Evolutionary conservation across 2,329 filamentous ascomycete species (phyloP).

Genomic region (Penicillium aurantiogriseum): DNA sequence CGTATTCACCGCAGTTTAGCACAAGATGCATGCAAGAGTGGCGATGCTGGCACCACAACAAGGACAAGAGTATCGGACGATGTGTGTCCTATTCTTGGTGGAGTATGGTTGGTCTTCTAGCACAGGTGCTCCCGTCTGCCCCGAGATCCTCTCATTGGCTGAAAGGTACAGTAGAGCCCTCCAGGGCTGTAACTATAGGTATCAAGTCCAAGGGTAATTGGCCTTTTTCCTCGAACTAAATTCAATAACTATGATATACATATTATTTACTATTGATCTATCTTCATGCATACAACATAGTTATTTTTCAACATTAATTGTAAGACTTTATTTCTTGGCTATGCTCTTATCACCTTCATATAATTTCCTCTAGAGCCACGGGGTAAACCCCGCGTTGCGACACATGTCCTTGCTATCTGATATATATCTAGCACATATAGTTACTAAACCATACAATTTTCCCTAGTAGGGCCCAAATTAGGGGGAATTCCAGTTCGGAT

Average conservation of each 20-base stretch:
- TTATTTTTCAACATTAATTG: not conserved
- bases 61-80: constrained; percentile 12
- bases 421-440: not conserved
- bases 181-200: too few species aligned
- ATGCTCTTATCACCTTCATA: not conserved
- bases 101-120: constrained; percentile 27
- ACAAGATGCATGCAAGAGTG: constrained; percentile 28
- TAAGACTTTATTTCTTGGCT: not conserved
- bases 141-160: constrained; percentile 1
- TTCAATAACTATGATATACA: not conserved
- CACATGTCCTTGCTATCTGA: not conserved
- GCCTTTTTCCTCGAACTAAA: not conserved
- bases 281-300: too few species aligned
- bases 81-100: constrained; percentile 30
- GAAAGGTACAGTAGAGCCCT: not conserved
- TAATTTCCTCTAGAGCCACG: not conserved
- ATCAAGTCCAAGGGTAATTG: not conserved
- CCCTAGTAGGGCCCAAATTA: not conserved
- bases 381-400: not conserved
- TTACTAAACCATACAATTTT: not conserved
- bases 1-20: constrained; percentile 23
- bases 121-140: constrained; percentile 12
- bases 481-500: not conserved
- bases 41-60: constrained; percentile 30
- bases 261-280: not conserved